Evolutionary conservation across 768 basidiomycete species (phyloP).

Genomic region (Phaffia tasmanica): DNA sequence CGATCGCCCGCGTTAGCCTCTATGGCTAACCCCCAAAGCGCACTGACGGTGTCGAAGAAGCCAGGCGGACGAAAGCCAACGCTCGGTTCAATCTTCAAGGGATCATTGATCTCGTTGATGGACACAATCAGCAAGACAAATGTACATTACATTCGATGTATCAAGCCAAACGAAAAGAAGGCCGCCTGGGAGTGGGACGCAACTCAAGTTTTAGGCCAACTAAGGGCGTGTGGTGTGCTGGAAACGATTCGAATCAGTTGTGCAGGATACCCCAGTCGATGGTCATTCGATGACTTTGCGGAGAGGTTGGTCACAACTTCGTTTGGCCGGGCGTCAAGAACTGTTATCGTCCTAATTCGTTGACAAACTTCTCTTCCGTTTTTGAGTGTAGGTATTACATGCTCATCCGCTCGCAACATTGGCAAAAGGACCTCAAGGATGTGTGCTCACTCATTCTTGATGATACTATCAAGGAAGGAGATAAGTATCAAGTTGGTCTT

Average conservation of each 20-base stretch:
- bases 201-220: constrained; percentile 85
- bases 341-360: not conserved
- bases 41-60: constrained; percentile 18
- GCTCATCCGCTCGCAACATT: constrained; percentile 75
- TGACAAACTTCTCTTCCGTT: not conserved
- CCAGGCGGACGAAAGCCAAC: constrained; percentile 58
- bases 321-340: not conserved
- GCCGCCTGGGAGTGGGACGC: constrained; percentile 93
- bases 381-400: constrained; percentile 69
- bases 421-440: constrained; percentile 64
- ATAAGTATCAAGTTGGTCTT: constrained; percentile 93
- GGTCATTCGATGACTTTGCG: constrained; percentile 98
- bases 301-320: constrained; percentile 56
- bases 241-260: constrained; percentile 98
- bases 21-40: not conserved
- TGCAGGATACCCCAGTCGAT: constrained; percentile 94
- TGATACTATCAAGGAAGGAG: constrained; percentile 76
- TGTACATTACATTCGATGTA: constrained; percentile 97
- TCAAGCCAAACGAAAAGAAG: constrained; percentile 97
- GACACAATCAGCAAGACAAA: constrained; percentile 94
- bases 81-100: constrained; percentile 96
- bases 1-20: constrained; percentile 10
- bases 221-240: constrained; percentile 95
- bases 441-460: constrained; percentile 77
- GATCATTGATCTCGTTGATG: constrained; percentile 85